Base-by-base conservation (phyloP, 352 stramenopile species). In the Phytopythium aichiense region DNA sequence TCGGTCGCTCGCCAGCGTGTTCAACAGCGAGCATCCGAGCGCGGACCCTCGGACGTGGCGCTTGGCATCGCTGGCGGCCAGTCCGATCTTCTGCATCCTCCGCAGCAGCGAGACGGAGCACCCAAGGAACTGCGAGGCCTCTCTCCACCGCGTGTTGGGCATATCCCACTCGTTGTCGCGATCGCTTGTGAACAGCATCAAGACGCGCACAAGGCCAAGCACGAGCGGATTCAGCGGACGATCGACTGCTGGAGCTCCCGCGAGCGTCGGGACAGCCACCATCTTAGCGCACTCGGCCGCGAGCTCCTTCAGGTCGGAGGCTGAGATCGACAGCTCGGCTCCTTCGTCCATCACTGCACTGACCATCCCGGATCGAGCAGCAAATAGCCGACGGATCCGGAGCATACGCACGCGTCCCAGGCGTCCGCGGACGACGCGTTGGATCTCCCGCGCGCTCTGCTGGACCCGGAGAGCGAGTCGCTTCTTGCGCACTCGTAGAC, bases 171-270 rank as follows among this genome's bases (percentile, higher is more conserved):
- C 79, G 2, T 70, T 56, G 59, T 90, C 79, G 4, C 55, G 49
- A 55, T 92, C 73, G 35, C 72, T 79, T 15, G 79, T 87, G 38
- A 87, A 81, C 18, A 92, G 56, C 69, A 89, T 88, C 9, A 94
- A 56, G 18, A 94, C 48, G 20, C 86, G 81, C 7, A 93, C 75
- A 30, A 94, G 69, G 1, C 84, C 84, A 6, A 94, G 72, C 2
- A 92, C 80, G 18, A 91, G 66, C 13, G 81, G 66, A 31, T 80
- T 65, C 33, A 89, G 59, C 25, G 69, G 55, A 12, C 65, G 65
- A 12, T 54, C 48, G 2, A 60, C 6, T 20, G 38, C 13, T 20
- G 49, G 28, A 5, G 49, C 55, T 51, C 58, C 58, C 25, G 67
- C 64, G 1, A 71, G 37, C 13, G 50, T 63, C 3, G 81, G 73